Evolutionary conservation across 176 grass and related monocot species (phyloP), one percentile per base, ranked within the genome.

Genomic region (Luzula sylvatica): DNA sequence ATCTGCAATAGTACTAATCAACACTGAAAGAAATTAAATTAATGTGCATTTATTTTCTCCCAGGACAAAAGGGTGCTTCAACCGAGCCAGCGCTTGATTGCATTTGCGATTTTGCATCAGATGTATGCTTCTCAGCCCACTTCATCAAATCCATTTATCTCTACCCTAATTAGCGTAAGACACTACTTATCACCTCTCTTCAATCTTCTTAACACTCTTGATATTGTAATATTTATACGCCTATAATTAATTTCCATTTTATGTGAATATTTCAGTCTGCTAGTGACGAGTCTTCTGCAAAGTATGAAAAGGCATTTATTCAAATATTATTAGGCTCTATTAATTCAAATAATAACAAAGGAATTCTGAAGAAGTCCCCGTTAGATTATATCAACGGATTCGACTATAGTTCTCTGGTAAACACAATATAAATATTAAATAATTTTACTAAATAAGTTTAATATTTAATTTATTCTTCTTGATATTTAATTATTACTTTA

Each of bases 61-160:
- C 81, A 96, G 90, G 90, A 96, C 75, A 96, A 86, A 62, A 58
- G 55, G 44, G 61, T 96, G 74, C 71, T 96, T 72, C 70, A 39
- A 79, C 71, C 74, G 45, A 71, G 74, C 66, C 80, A 89, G 68
- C 90, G 90, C 35, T 72, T 96, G 73, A 66, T 96, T 79, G 90
- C 84, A 70, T 79, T 86, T 68, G 58, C 45, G 58, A 82, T 96
- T 70, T 75, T 96, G 49, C 71, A 86, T 65, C 77, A 82, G 51
- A 71, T 52, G 15, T 89, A 76, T 79, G 80, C 71, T 46, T 76
- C 71, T 67, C 50, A 82, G 44, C 69, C 79, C 0, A 15, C 52
- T 51, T 79, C 67, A 57, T 77, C 22, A 52, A 88, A 96, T 72
- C 90, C 90, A 4, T 96, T 82, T 69, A 56, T 79, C 71, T 73